Conservation (phyloP, 2,329 filamentous ascomycete genomes). For the Exophiala sp. region DNA sequence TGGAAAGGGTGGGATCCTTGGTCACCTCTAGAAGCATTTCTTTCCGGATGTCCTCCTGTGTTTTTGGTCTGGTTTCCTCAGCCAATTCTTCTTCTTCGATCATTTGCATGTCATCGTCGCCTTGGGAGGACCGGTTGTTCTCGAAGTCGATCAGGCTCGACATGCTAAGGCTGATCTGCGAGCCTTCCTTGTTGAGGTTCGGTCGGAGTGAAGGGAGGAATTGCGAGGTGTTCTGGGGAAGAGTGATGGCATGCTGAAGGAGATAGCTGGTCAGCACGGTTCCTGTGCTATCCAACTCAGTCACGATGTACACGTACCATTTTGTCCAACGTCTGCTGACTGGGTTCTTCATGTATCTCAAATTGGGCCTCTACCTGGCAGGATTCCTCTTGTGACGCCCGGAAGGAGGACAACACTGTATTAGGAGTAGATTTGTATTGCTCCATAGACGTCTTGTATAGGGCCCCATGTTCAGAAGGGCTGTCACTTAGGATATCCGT, state of each 20-base stretch:
- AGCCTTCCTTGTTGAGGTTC: conserved; percentile 17
- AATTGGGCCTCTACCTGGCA: conserved; percentile 25
- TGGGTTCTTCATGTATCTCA: conserved; percentile 28
- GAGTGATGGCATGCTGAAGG: conserved; percentile 20
- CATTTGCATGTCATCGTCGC: conserved; percentile 18
- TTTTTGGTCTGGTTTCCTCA: conserved; percentile 29
- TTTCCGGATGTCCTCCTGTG: conserved; percentile 21
- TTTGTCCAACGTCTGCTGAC: conserved; percentile 27
- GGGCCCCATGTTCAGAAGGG: conserved; percentile 2
- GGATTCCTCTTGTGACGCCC: conserved; percentile 22
- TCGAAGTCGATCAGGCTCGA: conserved; percentile 29
- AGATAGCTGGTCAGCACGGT: neutral
- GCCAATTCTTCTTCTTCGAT: conserved; percentile 33
- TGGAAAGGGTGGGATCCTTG: too few relatives aligned
- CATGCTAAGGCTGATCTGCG: conserved; percentile 27
- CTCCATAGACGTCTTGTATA: conserved; percentile 3
- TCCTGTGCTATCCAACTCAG: neutral
- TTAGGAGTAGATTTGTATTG: conserved; percentile 14
- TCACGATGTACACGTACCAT: conserved; percentile 14
- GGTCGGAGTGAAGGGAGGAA: conserved; percentile 16
- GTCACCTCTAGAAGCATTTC: conserved; percentile 24
- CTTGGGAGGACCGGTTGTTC: conserved; percentile 20
- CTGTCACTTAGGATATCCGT: conserved; percentile 21
- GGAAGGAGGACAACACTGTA: conserved; percentile 21
- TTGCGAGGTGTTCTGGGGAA: conserved; percentile 24